Evolutionary conservation across 2,329 filamentous ascomycete genomes (phyloP), one percentile per base, ranked within the genome.

Genomic region (Diaporthe sp.): DNA sequence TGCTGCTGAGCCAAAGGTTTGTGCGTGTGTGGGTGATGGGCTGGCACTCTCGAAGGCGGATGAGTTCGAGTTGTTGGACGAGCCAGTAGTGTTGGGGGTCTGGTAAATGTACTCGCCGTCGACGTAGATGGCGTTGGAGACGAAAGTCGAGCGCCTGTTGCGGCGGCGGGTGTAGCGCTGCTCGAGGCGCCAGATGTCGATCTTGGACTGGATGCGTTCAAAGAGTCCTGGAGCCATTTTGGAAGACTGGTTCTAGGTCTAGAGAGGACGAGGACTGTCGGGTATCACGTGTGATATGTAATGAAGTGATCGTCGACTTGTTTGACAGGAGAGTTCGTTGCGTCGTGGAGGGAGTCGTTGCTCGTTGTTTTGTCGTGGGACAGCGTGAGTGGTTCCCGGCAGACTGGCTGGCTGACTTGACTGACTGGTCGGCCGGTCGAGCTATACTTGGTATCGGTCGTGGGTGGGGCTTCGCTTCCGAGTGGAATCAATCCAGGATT

Each of bases 31-130:
- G 77, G 77, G 60, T 78, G 80, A 77, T 39, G 72, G 80, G 83
- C 77, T 82, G 82, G 80, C 84, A 83, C 25, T 86, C 81, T 74
- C 84, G 84, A 76, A 85, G 83, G 78, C 82, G 76, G 79, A 81
- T 78, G 77, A 80, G 74, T 78, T 79, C 60, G 85, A 83, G 79
- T 86, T 87, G 65, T 87, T 84, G 7, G 89, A 91, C 25, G 89
- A 91, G 74, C 90, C 90, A 1, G 90, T 92, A 71, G 87, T 87
- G 84, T 85, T 89, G 78, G 91, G 90, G 0, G 89, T 91, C 82
- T 92, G 89, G 89, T 95, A 97, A 84, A 98, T 89, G 87, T 98
- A 98, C 87, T 98, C 96, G 85, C 96, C 97, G 83, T 98, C 95
- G 78, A 98, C 94, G 85, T 98, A 98, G 83, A 94, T 90, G 42